A percentile compares a stretch with the other conserved stretches of the same genome.
Conservation (phyloP, 495 filamentous ascomycete species). For the Aspergillus heteromorphus region DNA sequence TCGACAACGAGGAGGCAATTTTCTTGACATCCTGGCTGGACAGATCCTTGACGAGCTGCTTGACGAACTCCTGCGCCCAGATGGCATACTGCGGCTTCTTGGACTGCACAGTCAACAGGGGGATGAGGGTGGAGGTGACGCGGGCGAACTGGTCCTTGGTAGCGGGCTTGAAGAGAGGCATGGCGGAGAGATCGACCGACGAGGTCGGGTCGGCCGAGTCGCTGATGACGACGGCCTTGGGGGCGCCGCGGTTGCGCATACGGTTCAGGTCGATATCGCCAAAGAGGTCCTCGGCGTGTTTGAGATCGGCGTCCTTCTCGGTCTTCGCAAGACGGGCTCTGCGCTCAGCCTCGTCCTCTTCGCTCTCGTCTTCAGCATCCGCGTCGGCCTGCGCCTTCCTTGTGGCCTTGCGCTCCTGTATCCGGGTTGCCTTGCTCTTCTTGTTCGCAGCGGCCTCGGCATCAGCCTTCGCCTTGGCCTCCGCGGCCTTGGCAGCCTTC, state of each 20-base stretch:
- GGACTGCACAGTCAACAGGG: slow-evolving; percentile 62
- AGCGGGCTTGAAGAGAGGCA: slow-evolving; percentile 82
- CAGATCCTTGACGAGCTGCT: slow-evolving; percentile 81
- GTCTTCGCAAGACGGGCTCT: slow-evolving; percentile 67
- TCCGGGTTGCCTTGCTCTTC: slow-evolving; percentile 82
- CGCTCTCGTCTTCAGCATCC: slow-evolving; percentile 50
- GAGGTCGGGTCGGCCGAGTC: slow-evolving; percentile 68
- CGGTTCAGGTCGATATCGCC: slow-evolving; percentile 67
- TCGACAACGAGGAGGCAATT: slow-evolving; percentile 75
- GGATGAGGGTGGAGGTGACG: slow-evolving; percentile 67
- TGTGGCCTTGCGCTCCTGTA: slow-evolving; percentile 64
- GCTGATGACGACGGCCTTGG: slow-evolving; percentile 57
- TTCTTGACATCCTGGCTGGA: slow-evolving; percentile 92
- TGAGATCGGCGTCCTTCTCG: slow-evolving; percentile 84
- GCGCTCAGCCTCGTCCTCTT: slow-evolving; percentile 67
- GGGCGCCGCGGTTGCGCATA: slow-evolving; percentile 45
- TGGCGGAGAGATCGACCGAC: slow-evolving; percentile 69
- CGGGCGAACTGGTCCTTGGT: slow-evolving; percentile 79
- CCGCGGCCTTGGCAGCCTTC: slow-evolving; percentile 81
- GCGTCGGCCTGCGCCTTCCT: slow-evolving; percentile 40
- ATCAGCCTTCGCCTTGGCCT: slow-evolving; percentile 82
- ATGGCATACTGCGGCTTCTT: slow-evolving; percentile 88
- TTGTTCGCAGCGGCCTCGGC: slow-evolving; percentile 89
- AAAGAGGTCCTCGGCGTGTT: slow-evolving; percentile 90
- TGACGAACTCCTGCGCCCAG: slow-evolving; percentile 87